phyloP scores from a whole-genome alignment of 805 yeast species.

The Kazachstania psychrophila region DNA sequence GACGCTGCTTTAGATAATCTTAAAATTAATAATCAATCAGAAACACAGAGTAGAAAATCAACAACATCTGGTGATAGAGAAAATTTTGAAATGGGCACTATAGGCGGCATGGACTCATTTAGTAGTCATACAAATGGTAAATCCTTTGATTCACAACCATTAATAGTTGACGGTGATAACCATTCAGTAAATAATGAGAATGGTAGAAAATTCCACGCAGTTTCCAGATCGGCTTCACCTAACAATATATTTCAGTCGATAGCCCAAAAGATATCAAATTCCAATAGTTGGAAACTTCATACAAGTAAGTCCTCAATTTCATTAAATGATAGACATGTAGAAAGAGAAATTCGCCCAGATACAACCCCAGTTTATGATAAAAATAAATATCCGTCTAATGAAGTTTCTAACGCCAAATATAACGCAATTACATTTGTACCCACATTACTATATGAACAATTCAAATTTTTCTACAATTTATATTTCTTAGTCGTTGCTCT shows the following conservation, averaged over 20 bases:
- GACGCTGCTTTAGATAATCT: constrained; percentile 55
- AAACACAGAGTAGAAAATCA: constrained; percentile 4
- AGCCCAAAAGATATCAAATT: no score
- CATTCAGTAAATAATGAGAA: neutral
- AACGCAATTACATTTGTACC: constrained; percentile 84
- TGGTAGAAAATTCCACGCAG: neutral
- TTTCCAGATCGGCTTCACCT: constrained; percentile 2
- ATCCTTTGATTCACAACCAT: constrained; percentile 15
- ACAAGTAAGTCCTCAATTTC: constrained; percentile 9
- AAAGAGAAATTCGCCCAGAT: constrained; percentile 37
- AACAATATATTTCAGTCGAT: no score
- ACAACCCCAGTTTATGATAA: constrained; percentile 32
- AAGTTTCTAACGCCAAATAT: constrained; percentile 90
- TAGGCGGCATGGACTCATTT: constrained; percentile 8
- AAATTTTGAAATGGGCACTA: constrained; percentile 25
- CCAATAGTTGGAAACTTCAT: no score
- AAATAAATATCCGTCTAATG: constrained; percentile 50
- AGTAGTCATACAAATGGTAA: constrained; percentile 7
- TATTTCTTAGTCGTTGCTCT: constrained; percentile 89
- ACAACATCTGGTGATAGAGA: constrained; percentile 4
- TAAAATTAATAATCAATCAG: constrained; percentile 33
- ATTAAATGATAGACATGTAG: constrained; percentile 23
- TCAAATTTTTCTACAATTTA: constrained; percentile 90
- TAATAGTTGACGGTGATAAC: constrained; percentile 9
- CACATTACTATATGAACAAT: constrained; percentile 83